Base-by-base conservation (phyloP, 1,139 yeast genomes). In the Lodderomyces margitis region DNA sequence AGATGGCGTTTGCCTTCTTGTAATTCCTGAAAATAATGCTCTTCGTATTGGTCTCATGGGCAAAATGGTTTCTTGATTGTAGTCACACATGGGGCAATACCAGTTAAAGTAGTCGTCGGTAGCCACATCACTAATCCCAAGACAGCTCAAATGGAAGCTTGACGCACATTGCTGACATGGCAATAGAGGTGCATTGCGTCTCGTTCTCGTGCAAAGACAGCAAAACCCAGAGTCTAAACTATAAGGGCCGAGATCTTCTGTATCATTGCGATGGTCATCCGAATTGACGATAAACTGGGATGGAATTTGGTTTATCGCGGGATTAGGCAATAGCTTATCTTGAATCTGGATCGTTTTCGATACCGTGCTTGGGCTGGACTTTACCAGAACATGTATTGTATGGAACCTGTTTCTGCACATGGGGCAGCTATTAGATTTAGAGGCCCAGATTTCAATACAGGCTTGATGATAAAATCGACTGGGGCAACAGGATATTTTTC, bases 371-470 rank as follows among this genome's bases (percentile, higher is more conserved):
- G 52, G 49, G 4, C 37, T 36, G 9, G 40, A 36, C 14, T 43
- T 37, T 5, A 43, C 45, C 24, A 15, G 23, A 24, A 49, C 53
- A 36, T 57, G 58, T 35, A 70, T 57, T 40, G 53, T 51, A 46
- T 66, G 53, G 51, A 59, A 72, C 17, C 57, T 53, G 36, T 57
- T 54, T 20, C 81, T 70, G 53, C 82, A 78, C 1, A 75, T 74
- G 2, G 81, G 81, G 50, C 82, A 78, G 36, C 73, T 66, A 54
- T 75, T 75, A 30, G 80, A 72, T 36, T 68, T 66, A 21, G 59
- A 52, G n/a, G 74, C 58, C 83, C 83, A 78, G 30, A 62, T 64
- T 11, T 58, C 44, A 20, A 77, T 61, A 48, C 83, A 78, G 16
- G 57, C 51, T 6, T 68, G 66, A 50, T 78, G 83, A 50, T 75